These are phyloP conservation scores for Hura crepitans DNA, from an alignment of 441 rosid genomes.

Conservation along the genomic window DNA sequence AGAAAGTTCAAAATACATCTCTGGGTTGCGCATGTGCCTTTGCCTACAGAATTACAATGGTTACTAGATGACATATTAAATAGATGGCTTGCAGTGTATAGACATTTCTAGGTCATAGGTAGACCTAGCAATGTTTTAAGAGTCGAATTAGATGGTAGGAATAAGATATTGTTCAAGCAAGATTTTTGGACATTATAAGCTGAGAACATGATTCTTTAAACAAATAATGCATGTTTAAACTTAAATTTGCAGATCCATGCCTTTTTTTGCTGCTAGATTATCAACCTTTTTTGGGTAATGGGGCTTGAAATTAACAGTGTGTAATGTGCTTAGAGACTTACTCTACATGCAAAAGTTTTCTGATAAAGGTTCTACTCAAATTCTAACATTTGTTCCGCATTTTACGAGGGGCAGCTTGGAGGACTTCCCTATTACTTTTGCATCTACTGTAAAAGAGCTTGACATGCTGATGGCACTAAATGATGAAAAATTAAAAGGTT, in stretches of 20 bases:
- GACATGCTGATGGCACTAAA: slow-evolving; percentile 49
- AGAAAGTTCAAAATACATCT: no score
- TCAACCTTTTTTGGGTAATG: neutral
- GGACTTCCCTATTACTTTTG: slow-evolving; percentile 58
- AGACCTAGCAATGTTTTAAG: neutral
- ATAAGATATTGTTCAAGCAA: neutral
- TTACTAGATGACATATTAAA: neutral
- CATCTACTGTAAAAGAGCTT: slow-evolving; percentile 53
- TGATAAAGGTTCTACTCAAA: neutral
- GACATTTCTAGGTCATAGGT: no score
- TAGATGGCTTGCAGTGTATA: no score
- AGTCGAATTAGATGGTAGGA: neutral
- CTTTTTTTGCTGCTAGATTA: neutral
- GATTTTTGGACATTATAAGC: neutral
- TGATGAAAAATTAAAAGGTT: slow-evolving; percentile 42
- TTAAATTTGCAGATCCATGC: no score
- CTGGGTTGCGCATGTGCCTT: neutral
- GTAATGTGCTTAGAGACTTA: no score
- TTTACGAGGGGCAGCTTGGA: slow-evolving; percentile 50
- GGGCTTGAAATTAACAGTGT: no score
- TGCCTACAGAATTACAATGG: neutral
- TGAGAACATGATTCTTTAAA: neutral
- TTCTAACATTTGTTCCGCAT: slow-evolving; percentile 24
- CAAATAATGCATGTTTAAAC: no score
- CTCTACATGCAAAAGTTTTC: neutral